phyloP scores from a whole-genome alignment of 768 basidiomycete species.

The Lactarius sp. region DNA sequence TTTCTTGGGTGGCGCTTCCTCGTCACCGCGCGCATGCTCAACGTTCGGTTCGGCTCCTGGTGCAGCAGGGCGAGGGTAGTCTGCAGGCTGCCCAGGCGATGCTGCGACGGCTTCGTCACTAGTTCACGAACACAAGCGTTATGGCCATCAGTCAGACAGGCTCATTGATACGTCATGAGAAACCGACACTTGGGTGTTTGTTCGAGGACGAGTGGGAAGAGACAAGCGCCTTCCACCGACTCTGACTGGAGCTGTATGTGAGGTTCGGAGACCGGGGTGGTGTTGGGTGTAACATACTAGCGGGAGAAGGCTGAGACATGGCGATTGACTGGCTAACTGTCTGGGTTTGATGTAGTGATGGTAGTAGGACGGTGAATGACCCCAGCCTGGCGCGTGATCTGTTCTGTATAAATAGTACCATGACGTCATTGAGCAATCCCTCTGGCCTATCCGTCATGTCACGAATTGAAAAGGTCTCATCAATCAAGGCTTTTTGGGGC shows the following conservation, averaged over 20 bases:
- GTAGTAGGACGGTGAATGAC: no score
- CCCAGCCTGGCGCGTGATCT: no score
- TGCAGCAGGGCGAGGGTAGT: conserved; percentile 24
- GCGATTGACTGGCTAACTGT: not conserved
- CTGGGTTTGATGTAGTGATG: no score
- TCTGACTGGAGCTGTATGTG: conserved; percentile 9
- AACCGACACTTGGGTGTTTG: conserved; percentile 16
- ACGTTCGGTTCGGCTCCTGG: conserved; percentile 12
- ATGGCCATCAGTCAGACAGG: not conserved
- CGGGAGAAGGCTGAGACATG: conserved; percentile 25
- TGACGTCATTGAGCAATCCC: conserved; percentile 11
- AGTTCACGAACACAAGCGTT: not conserved
- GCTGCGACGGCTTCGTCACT: conserved; percentile 12
- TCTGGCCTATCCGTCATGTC: conserved; percentile 10
- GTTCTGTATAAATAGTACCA: not conserved
- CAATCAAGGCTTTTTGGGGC: conserved; percentile 78
- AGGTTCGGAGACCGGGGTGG: not conserved
- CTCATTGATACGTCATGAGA: not conserved
- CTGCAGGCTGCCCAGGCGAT: conserved; percentile 23
- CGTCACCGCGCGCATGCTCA: conserved; percentile 19
- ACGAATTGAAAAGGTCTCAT: conserved; percentile 59
- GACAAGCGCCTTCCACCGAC: conserved; percentile 26
- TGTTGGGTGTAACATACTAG: conserved; percentile 13
- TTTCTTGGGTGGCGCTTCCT: conserved; percentile 19
- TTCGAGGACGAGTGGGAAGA: conserved; percentile 20